Evolutionary conservation across 2,329 filamentous ascomycete species (phyloP), one percentile per base, ranked within the genome.

Genomic region (Acrodontium crateriforme): DNA sequence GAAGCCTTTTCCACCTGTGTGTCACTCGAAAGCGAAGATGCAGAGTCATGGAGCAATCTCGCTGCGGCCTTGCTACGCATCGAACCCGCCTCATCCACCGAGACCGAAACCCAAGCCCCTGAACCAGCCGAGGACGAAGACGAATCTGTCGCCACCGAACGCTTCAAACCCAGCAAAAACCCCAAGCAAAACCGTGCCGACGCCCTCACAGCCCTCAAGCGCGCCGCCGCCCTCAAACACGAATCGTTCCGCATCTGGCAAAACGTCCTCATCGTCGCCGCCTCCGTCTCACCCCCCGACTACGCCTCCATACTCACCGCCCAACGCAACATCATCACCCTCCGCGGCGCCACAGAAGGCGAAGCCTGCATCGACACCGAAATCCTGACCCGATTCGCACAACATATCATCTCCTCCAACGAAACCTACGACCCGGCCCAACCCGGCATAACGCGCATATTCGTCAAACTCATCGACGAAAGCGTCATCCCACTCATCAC

Each of bases 231-330:
- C 4, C 69, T 93, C 14, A 83, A 91, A 27, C 70, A 82, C 53
- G 76, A 84, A 43, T 87, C 87, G 57, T 81, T 78, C 68, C 75
- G 82, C 42, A 94, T 98, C 52, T 95, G 87, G 87, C 82, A 92
- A 50, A 98, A 98, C 45, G 78, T 95, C 10, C 70, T 98, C 32
- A 89, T 84, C 0, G 75, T 95, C 13, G 78, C 81, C 0, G 72
- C 80, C 0, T 79, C 82, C 2, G 69, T 89, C 16, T 67, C 65
- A 1, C 85, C 87, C 0, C 77, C 81, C 0, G 72, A 78, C 1
- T 74, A 83, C 47, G 53, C 63, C 1, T 83, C 94, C 36, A 71
- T 93, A 27, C 60, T 93, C 17, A 64, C 76, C 4, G 82, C 82
- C 0, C 67, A 89, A 34, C 70, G 68, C 21, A 72, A 77, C 35